These are phyloP conservation scores for Penicillium psychrosexuale DNA, from an alignment of 2,329 filamentous ascomycete species.

Conservation along the genomic window DNA sequence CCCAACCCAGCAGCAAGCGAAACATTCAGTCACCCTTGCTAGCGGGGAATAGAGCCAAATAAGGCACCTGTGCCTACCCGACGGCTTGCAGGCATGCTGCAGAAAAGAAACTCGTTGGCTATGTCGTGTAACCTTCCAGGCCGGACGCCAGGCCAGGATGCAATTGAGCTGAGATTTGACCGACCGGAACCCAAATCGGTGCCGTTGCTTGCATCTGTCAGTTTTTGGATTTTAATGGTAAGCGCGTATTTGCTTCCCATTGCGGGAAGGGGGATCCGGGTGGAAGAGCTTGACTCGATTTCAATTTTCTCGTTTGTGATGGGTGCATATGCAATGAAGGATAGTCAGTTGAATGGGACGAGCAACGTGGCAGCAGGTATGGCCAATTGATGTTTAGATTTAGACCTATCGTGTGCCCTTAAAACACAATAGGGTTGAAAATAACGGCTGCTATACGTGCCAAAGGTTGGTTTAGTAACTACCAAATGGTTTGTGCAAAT, in stretches of 20 bases:
- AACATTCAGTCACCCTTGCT: background rate
- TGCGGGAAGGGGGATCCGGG: background rate
- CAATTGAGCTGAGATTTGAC: background rate
- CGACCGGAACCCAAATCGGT: background rate
- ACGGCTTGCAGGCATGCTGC: background rate
- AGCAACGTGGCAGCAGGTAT: background rate
- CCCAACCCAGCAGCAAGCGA: background rate
- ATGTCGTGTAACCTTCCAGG: background rate
- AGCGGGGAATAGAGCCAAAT: background rate
- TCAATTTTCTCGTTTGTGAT: background rate
- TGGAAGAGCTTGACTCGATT: background rate
- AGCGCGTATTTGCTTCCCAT: background rate
- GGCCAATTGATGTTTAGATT: background rate
- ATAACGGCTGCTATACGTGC: background rate
- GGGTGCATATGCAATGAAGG: background rate
- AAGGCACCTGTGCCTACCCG: slow-evolving; percentile 3
- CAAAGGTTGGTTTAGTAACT: background rate
- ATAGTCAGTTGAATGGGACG: background rate
- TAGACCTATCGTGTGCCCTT: background rate
- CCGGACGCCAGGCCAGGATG: background rate
- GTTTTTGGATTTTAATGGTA: background rate
- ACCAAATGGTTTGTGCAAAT: background rate
- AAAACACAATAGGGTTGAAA: background rate
- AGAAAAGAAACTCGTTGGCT: slow-evolving; percentile 2
- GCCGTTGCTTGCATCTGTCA: background rate